These are phyloP conservation scores for Fusarium sp. DNA, from an alignment of 2,329 filamentous ascomycete genomes.

Conservation along the genomic window DNA sequence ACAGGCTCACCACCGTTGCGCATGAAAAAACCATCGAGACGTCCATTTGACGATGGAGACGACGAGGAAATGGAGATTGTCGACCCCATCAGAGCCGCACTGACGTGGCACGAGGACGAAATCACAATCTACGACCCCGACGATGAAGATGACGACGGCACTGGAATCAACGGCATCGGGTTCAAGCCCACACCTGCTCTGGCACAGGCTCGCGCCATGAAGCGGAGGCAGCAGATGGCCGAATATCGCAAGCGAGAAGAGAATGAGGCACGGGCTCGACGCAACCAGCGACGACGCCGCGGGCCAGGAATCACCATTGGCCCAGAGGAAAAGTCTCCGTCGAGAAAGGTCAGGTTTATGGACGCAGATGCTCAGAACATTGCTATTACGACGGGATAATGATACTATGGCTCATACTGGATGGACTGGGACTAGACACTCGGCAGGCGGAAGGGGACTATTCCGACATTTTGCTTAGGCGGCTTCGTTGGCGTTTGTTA, in stretches of 20 bases:
- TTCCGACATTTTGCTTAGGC: conserved; percentile 6
- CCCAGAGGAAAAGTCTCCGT: conserved; percentile 35
- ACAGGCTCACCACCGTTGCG: conserved; percentile 55
- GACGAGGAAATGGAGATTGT: conserved; percentile 55
- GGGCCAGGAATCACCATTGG: conserved; percentile 43
- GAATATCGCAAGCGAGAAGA: conserved; percentile 73
- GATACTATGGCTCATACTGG: not conserved
- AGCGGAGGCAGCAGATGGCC: conserved; percentile 69
- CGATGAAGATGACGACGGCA: conserved; percentile 75
- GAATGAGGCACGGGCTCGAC: conserved; percentile 67
- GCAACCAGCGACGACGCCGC: conserved; percentile 63
- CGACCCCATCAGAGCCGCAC: conserved; percentile 67
- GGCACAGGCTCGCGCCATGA: conserved; percentile 67
- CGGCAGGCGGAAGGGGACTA: not conserved
- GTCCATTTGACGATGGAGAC: conserved; percentile 37
- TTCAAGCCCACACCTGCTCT: conserved; percentile 73
- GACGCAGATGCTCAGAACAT: conserved; percentile 52
- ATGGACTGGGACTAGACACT: not conserved
- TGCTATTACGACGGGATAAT: conserved; percentile 48
- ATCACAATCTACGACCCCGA: conserved; percentile 75
- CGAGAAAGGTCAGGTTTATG: conserved; percentile 55
- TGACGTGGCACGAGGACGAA: conserved; percentile 77
- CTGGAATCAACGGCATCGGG: conserved; percentile 75
- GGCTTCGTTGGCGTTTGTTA: conserved; percentile 27
- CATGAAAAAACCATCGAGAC: conserved; percentile 39